Evolutionary conservation across 345 rosid species (phyloP).

Genomic region (Bretschneidera sinensis): DNA sequence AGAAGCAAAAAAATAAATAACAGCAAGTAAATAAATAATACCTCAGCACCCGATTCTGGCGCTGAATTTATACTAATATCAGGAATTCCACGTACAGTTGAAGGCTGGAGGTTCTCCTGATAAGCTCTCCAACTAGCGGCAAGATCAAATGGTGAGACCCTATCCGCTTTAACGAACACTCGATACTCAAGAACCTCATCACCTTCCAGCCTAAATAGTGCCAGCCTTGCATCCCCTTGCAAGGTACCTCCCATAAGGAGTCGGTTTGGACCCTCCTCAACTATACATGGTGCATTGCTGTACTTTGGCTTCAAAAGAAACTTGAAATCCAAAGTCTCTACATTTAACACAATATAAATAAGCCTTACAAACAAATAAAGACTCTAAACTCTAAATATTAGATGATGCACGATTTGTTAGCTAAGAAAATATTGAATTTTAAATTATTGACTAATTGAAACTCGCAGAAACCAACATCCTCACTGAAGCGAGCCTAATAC

Average conservation of each 20-base stretch:
- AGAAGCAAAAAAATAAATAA: too few species aligned
- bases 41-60: constrained; percentile 56
- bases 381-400: background rate
- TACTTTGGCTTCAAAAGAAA: constrained; percentile 91
- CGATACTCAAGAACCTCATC: constrained; percentile 76
- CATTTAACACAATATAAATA: constrained; percentile 6
- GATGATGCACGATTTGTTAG: background rate
- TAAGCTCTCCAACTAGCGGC: constrained; percentile 99
- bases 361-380: background rate
- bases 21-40: too few species aligned
- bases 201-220: constrained; percentile 56
- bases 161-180: constrained; percentile 74
- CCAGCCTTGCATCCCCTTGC: constrained; percentile 77
- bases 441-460: background rate
- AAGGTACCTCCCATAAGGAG: constrained; percentile 66
- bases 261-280: constrained; percentile 88
- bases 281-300: constrained; percentile 53
- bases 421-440: constrained; percentile 1
- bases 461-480: background rate
- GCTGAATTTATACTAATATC: constrained; percentile 88
- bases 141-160: constrained; percentile 96
- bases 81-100: constrained; percentile 89
- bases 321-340: constrained; percentile 97
- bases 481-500: background rate
- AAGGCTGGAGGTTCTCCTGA: constrained; percentile 86